Evolutionary conservation across 2,329 filamentous ascomycete genomes (phyloP).

Genomic region (Claviceps pusilla): DNA sequence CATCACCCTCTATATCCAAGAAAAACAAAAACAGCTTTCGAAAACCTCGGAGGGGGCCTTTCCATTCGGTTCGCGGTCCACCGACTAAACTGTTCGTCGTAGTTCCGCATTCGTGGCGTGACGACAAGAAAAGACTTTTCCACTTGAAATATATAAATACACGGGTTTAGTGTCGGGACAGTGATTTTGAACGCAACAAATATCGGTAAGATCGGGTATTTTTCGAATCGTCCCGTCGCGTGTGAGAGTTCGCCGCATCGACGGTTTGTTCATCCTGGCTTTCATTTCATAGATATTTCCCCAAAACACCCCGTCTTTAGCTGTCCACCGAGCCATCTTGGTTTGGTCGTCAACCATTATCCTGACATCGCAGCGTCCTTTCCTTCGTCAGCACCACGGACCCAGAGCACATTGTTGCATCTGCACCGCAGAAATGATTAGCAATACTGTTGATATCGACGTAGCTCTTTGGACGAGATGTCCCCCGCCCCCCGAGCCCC

Average conservation of each 20-base stretch:
- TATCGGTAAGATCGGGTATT: not conserved
- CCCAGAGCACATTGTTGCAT: slow-evolving; percentile 97
- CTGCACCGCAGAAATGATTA: slow-evolving; percentile 24
- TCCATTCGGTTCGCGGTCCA: not conserved
- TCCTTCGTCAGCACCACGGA: slow-evolving; percentile 32
- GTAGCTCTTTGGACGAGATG: not conserved
- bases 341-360: not conserved
- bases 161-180: not conserved
- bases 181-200: not conserved
- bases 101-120: not conserved
- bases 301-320: not conserved
- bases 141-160: not conserved
- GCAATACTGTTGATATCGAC: not conserved
- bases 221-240: not conserved
- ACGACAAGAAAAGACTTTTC: not conserved
- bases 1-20: not conserved
- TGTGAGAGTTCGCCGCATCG: not conserved
- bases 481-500: not conserved
- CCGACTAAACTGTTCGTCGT: not conserved
- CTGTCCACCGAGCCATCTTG: not conserved
- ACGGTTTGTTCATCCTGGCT: not conserved
- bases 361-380: slow-evolving; percentile 6
- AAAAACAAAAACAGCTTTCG: not conserved
- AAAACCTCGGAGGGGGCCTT: not conserved
- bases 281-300: not conserved